Conservation (phyloP, 2,329 filamentous ascomycete species). For the Claviceps citrina region DNA sequence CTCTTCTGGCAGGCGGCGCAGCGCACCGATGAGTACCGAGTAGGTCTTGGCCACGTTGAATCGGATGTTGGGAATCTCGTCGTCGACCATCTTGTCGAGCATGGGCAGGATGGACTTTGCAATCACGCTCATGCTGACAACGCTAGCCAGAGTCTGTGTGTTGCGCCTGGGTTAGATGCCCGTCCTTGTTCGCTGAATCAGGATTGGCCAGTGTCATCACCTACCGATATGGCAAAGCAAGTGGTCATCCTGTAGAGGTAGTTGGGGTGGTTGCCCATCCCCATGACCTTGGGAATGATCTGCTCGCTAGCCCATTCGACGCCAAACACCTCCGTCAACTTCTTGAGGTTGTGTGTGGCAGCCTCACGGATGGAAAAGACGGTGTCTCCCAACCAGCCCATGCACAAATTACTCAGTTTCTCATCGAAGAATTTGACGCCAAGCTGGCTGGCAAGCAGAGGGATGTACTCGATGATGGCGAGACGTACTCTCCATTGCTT, state of each 20-base stretch:
- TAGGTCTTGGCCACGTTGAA: constrained; percentile 99
- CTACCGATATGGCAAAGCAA: constrained; percentile 96
- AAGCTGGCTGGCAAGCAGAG: constrained; percentile 83
- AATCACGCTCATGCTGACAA: constrained; percentile 87
- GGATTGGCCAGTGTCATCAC: constrained; percentile 15
- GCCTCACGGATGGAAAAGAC: constrained; percentile 98
- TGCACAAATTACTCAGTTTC: constrained; percentile 86
- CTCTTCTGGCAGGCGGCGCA: constrained; percentile 77
- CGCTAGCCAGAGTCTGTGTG: constrained; percentile 71
- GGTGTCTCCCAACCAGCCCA: constrained; percentile 96
- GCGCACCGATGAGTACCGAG: constrained; percentile 71
- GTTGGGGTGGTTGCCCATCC: constrained; percentile 95
- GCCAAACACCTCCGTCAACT: constrained; percentile 95
- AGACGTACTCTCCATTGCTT: constrained; percentile 98
- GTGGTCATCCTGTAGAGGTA: constrained; percentile 99
- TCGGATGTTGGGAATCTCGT: constrained; percentile 96
- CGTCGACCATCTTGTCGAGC: constrained; percentile 80
- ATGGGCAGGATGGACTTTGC: constrained; percentile 87
- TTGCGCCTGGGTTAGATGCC: background rate
- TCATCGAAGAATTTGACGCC: constrained; percentile 98
- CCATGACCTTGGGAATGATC: constrained; percentile 97
- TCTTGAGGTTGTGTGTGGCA: constrained; percentile 93
- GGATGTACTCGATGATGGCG: constrained; percentile 98
- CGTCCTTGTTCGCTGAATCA: background rate
- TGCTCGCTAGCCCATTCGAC: constrained; percentile 94